Evolutionary conservation across 106 monocot species (phyloP), one percentile per base, ranked within the genome.

Genomic region (Platanthera guangdongensis): DNA sequence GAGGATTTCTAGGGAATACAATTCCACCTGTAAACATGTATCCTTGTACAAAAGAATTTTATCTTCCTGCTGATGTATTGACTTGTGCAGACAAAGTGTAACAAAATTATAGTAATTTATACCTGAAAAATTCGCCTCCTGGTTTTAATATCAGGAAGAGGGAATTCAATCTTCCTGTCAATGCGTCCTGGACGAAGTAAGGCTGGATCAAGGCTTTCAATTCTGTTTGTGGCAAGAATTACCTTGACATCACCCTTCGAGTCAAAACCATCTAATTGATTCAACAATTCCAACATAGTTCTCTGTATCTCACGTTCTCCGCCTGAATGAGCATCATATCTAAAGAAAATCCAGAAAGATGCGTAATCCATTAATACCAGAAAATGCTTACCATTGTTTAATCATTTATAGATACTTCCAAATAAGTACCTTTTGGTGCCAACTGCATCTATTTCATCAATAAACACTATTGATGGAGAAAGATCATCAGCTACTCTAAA

Each of bases 281-380:
- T 96, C 60, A 96, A 88, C 55, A 96, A 84, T 78, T 96, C 93
- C 73, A 96, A 75, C 95, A 96, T 96, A 47, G 95, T 96, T 81
- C 95, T 90, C 50, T 96, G 93, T 73, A 93, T 96, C 78, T 96
- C 95, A 72, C 93, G 92, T 78, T 96, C 93, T 57, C 95, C 95
- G 71, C 95, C 95, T 51, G 95, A 96, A 80, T 96, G 95, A 68
- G 95, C 95, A 90, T 96, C 95, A 81, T 96, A 96, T 79, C 95
- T 95, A 76, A 28, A 78, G n/a, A 74, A 79, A 52, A 64, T 2
- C 57, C 7, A 30, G 16, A 59, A 22, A 2, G 32, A 32, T 22
- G 13, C 28, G 16, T 60, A 10, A 60, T 8, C 28, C 65, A 65
- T 10, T 65, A 9, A 32, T 32, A 19, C 12, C 32, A 65, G 12